Base-by-base conservation (phyloP, 2,329 filamentous ascomycete genomes). In the Stylonectria norvegica region DNA sequence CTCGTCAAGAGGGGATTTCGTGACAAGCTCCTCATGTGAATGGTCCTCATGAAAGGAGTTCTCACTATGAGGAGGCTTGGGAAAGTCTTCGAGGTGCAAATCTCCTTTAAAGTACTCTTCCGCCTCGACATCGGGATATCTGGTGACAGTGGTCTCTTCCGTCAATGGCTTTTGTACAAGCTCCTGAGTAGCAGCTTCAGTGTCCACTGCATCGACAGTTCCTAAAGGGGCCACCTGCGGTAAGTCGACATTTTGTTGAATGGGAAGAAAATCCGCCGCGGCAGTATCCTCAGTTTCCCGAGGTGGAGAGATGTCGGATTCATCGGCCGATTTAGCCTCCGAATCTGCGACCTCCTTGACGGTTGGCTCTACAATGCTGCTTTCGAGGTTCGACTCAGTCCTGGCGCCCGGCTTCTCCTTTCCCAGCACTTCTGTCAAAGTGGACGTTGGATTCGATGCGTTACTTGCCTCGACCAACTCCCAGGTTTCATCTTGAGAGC, bases 371-470 rank as follows among this genome's bases (percentile, higher is more conserved):
- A 42, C 28, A 8, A 41, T 47, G 14, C 15, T 15, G 25, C 36
- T 51, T 14, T 33, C 47, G 20, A 49, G 30, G 30, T 37, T 51
- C 8, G 47, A 53, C 42, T 55, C 47, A 10, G 47, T 51, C 20
- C 49, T 53, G 12, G 49, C 46, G 29, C 40, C 46, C 20, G 34
- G 22, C 19, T 51, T 47, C n/a, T 47, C 37, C 14, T 45, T 43
- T 17, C 30, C 32, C 7, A 43, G 32, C 7, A 30, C 14, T 28
- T 10, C 8, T 10, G 27, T 10, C 8, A 30, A 15, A 30, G 27
- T 15, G 15, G 9, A 14, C 8, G 15, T 14, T 10, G 27, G 27
- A 15, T 30, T 10, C 15, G 43, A 15, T 16, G 31, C 17, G 15
- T 53, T 35, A 23, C 17, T 40, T 9, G 46, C 17, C 17, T 50